These are phyloP conservation scores for Chytriomyces sp. DNA, from an alignment of 192 early-diverging fungal species.

Conservation along the genomic window DNA sequence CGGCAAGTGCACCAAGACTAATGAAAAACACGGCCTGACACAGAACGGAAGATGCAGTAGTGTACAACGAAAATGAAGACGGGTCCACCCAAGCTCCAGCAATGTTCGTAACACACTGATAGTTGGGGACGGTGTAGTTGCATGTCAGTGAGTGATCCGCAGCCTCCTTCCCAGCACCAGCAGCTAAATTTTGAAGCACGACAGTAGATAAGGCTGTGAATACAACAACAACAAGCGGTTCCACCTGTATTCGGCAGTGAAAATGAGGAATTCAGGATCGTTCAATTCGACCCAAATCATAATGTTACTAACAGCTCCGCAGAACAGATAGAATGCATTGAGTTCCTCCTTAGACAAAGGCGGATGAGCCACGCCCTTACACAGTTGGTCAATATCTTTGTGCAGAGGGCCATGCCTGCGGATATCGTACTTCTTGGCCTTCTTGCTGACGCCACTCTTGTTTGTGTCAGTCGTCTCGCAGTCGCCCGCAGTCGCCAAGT, in stretches of 20 bases:
- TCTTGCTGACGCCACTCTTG: background rate
- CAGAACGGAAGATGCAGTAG: slow-evolving; percentile 39
- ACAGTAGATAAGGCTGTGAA: slow-evolving; percentile 29
- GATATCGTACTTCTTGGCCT: background rate
- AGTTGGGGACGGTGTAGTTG: slow-evolving; percentile 30
- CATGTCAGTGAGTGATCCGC: slow-evolving; percentile 16
- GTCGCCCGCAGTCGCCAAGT: background rate
- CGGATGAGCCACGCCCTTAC: background rate
- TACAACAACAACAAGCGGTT: slow-evolving; percentile 21
- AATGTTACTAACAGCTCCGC: background rate
- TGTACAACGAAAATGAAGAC: slow-evolving; percentile 32
- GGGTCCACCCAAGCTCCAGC: slow-evolving; percentile 28
- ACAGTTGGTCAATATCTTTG: slow-evolving; percentile 14
- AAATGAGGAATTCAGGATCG: too few species aligned
- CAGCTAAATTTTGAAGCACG: slow-evolving; percentile 27
- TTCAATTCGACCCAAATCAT: background rate
- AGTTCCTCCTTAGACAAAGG: slow-evolving; percentile 19
- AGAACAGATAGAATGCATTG: slow-evolving; percentile 29
- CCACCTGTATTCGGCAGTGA: background rate
- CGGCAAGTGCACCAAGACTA: slow-evolving; percentile 42
- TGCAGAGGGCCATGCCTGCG: slow-evolving; percentile 2
- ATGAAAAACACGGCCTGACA: slow-evolving; percentile 43
- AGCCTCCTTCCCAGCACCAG: slow-evolving; percentile 27
- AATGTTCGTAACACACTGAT: slow-evolving; percentile 27
- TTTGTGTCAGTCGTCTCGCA: background rate